Conservation (phyloP, 2,329 filamentous ascomycete genomes). For the Arthrobotrys pseudoclavata region DNA sequence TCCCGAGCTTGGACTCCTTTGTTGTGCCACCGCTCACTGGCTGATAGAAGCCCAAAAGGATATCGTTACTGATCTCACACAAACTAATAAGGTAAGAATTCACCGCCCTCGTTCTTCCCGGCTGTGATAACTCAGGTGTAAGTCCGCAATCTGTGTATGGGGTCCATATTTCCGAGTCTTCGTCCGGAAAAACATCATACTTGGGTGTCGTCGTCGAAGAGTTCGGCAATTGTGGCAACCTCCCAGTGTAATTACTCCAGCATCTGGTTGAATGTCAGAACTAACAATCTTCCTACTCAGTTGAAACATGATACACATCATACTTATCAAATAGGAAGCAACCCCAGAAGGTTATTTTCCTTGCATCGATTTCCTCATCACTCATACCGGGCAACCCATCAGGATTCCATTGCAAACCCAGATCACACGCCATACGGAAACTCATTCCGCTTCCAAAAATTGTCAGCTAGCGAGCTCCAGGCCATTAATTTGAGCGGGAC, state of each 20-base stretch:
- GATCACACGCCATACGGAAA: constrained; percentile 95
- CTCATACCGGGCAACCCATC: constrained; percentile 76
- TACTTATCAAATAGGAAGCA: constrained; percentile 97
- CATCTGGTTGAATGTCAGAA: constrained; percentile 70
- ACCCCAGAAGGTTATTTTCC: constrained; percentile 95
- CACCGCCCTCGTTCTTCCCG: constrained; percentile 84
- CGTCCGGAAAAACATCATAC: constrained; percentile 88
- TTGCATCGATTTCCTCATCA: constrained; percentile 83
- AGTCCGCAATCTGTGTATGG: constrained; percentile 89
- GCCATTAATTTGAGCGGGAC: background rate
- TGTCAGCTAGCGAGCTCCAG: constrained; percentile 1
- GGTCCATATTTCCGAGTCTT: constrained; percentile 87
- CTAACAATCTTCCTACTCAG: constrained; percentile 4
- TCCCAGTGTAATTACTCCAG: constrained; percentile 96
- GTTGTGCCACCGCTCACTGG: constrained; percentile 74
- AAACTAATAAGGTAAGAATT: constrained; percentile 84
- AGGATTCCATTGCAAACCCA: constrained; percentile 89
- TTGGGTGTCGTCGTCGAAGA: constrained; percentile 86
- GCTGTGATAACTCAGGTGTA: constrained; percentile 79
- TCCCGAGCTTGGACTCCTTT: constrained; percentile 61
- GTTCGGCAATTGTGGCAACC: constrained; percentile 85
- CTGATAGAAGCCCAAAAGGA: constrained; percentile 92
- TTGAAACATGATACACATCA: constrained; percentile 60
- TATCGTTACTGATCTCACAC: constrained; percentile 92
- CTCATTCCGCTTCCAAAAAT: constrained; percentile 84